A percentile compares a stretch with the other conserved stretches of the same genome.
These are phyloP conservation scores for Coniochaeta ligniaria DNA, from an alignment of 2,329 filamentous ascomycete genomes.

Conservation along the genomic window DNA sequence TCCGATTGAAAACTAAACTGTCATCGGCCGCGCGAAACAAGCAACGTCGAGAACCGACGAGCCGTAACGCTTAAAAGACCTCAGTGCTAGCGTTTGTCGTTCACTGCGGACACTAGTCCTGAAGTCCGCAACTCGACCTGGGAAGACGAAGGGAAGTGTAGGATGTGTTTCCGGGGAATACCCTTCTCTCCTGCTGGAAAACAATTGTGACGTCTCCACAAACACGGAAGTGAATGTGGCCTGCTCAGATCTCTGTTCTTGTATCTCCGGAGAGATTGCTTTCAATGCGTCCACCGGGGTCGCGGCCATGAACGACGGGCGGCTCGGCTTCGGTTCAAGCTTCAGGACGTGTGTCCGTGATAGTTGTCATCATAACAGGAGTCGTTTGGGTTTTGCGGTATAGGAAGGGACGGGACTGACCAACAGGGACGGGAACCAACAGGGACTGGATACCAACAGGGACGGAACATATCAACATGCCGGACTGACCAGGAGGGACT, in stretches of 20 bases:
- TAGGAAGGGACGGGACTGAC: not conserved
- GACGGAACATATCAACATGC: too few relatives aligned
- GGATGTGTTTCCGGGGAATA: not conserved
- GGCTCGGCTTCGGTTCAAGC: not conserved
- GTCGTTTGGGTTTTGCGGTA: not conserved
- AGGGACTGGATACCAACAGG: not conserved
- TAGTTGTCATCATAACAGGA: slow-evolving; percentile 16
- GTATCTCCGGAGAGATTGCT: slow-evolving; percentile 3
- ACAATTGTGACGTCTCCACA: not conserved
- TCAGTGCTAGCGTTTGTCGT: not conserved
- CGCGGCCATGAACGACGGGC: not conserved
- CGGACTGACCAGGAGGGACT: too few relatives aligned
- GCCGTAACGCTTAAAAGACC: not conserved
- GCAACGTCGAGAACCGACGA: not conserved
- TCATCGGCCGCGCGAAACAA: slow-evolving; percentile 1
- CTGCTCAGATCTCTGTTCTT: slow-evolving; percentile 30
- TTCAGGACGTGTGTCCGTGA: slow-evolving; percentile 4
- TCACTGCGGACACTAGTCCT: not conserved
- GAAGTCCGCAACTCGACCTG: not conserved
- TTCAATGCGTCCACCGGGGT: slow-evolving; percentile 1
- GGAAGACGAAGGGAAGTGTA: not conserved
- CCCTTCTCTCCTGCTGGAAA: not conserved
- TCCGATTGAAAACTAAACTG: slow-evolving; percentile 4
- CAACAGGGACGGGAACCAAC: not conserved
- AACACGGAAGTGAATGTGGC: slow-evolving; percentile 1